These are phyloP conservation scores for Stagonosporopsis vannaccii DNA, from an alignment of 2,329 filamentous ascomycete species.

Conservation along the genomic window DNA sequence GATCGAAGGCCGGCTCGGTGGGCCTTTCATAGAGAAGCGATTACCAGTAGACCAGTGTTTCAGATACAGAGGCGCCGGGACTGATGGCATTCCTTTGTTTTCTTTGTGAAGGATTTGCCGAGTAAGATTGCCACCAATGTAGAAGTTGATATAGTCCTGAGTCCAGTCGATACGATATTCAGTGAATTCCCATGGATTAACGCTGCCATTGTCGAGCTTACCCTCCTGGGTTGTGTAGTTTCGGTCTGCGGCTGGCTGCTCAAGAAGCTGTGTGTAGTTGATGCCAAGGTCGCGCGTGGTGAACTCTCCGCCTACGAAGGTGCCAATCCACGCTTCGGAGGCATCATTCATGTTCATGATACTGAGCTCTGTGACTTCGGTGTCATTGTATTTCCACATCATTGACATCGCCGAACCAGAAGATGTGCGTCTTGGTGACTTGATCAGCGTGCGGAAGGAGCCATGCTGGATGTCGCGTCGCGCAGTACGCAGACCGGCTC, in stretches of 20 bases:
- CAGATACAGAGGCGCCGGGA: constrained; percentile 54
- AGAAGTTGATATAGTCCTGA: constrained; percentile 53
- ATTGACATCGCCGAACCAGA: constrained; percentile 57
- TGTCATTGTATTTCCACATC: constrained; percentile 56
- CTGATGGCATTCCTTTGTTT: constrained; percentile 47
- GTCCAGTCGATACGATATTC: constrained; percentile 60
- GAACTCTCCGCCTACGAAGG: constrained; percentile 50
- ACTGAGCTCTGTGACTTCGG: constrained; percentile 53
- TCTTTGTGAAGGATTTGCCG: constrained; percentile 45
- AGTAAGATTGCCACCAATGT: constrained; percentile 49
- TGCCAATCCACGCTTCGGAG: constrained; percentile 49
- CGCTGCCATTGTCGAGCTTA: constrained; percentile 38
- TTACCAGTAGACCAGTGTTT: constrained; percentile 60
- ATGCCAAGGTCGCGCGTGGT: constrained; percentile 47
- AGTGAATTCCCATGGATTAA: constrained; percentile 54
- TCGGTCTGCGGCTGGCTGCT: constrained; percentile 34
- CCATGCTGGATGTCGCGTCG: constrained; percentile 59
- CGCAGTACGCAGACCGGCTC: constrained; percentile 52
- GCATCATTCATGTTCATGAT: constrained; percentile 55
- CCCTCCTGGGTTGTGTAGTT: constrained; percentile 51
- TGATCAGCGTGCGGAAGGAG: constrained; percentile 55
- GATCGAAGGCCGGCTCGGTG: constrained; percentile 49
- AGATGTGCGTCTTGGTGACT: constrained; percentile 46
- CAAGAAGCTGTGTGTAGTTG: constrained; percentile 51
- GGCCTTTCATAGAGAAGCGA: constrained; percentile 54